Evolutionary conservation across 2,329 filamentous ascomycete genomes (phyloP).

Genomic region (Didymosphaeria variabile): DNA sequence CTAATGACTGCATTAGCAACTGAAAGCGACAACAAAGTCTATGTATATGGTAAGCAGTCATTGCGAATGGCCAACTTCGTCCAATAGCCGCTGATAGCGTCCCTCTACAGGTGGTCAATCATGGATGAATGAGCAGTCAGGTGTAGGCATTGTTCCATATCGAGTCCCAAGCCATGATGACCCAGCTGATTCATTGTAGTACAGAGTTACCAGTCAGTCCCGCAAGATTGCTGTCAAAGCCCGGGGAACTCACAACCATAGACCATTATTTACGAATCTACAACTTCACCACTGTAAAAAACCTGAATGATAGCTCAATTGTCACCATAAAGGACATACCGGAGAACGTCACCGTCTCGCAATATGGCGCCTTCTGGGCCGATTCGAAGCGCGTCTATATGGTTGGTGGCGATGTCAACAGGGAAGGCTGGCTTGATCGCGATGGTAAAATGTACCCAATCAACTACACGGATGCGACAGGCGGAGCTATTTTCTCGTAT

Average conservation of each 20-base stretch:
- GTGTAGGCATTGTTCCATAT: neutral
- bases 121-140: conserved; percentile 19
- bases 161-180: too few species aligned
- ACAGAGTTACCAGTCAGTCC: conserved; percentile 16
- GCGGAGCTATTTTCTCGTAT: conserved; percentile 17
- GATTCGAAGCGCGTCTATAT: conserved; percentile 17
- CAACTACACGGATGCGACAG: conserved; percentile 8
- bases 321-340: conserved; percentile 19
- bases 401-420: conserved; percentile 15
- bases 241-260: neutral
- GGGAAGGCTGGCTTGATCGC: conserved; percentile 15
- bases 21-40: conserved; percentile 20
- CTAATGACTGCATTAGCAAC: neutral
- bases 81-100: too few species aligned
- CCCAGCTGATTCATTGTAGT: neutral
- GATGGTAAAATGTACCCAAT: conserved; percentile 12
- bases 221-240: neutral
- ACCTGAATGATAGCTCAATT: conserved; percentile 19
- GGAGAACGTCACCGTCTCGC: conserved; percentile 16
- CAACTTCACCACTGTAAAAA: conserved; percentile 20
- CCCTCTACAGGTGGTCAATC: conserved; percentile 14
- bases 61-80: too few species aligned
- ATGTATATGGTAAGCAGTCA: conserved; percentile 16
- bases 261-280: conserved; percentile 26
- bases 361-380: conserved; percentile 22